These are phyloP conservation scores for Monilinia vaccinii-corymbosi DNA, from an alignment of 2,329 filamentous ascomycete species.

Conservation along the genomic window DNA sequence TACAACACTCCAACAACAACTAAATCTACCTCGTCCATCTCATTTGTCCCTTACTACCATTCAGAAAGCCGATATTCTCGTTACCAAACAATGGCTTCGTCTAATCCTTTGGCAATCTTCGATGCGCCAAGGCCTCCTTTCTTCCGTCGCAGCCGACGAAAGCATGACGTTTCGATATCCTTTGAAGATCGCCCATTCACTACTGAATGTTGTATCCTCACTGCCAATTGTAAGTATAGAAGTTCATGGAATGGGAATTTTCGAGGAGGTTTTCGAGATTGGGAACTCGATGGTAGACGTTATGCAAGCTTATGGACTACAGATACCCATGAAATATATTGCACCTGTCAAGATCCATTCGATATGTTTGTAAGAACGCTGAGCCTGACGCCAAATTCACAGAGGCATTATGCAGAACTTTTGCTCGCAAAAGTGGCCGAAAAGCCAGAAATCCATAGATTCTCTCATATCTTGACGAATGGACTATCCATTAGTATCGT, in stretches of 20 bases:
- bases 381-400: slow-evolving; percentile 36
- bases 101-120: slow-evolving; percentile 66
- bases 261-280: slow-evolving; percentile 42
- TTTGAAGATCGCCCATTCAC: slow-evolving; percentile 50
- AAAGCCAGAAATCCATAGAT: slow-evolving; percentile 30
- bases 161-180: slow-evolving; percentile 55
- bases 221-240: slow-evolving; percentile 36
- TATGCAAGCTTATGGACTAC: slow-evolving; percentile 30
- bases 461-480: slow-evolving; percentile 13
- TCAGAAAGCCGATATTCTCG: slow-evolving; percentile 58
- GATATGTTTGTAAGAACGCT: slow-evolving; percentile 38
- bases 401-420: slow-evolving; percentile 36
- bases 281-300: slow-evolving; percentile 37
- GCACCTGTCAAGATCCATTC: slow-evolving; percentile 33
- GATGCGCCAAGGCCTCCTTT: slow-evolving; percentile 55
- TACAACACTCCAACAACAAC: slow-evolving; percentile 44
- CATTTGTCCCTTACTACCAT: slow-evolving; percentile 42
- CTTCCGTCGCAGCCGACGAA: slow-evolving; percentile 46
- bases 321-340: slow-evolving; percentile 19
- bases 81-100: slow-evolving; percentile 62
- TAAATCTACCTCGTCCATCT: slow-evolving; percentile 32
- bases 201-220: slow-evolving; percentile 37
- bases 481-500: slow-evolving; percentile 1
- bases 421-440: slow-evolving; percentile 35
- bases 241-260: slow-evolving; percentile 41